Evolutionary conservation across 805 yeast species (phyloP).

Genomic region (Saccharomycopsis sp.): DNA sequence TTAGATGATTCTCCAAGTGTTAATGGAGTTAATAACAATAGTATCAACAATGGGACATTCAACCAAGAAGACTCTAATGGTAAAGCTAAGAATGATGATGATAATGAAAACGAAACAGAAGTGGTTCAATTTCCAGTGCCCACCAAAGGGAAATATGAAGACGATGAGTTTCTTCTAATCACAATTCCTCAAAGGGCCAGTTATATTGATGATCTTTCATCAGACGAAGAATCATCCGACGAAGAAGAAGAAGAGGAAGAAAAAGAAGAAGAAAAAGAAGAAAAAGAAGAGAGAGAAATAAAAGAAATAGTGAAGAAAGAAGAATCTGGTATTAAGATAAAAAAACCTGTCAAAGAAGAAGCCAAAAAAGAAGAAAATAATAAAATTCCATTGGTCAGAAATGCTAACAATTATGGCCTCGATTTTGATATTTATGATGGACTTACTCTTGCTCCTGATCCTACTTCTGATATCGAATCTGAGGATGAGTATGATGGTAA

Average conservation of each 20-base stretch:
- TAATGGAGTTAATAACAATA: too few species aligned
- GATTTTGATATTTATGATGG: slow-evolving; percentile 21
- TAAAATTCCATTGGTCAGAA: background rate
- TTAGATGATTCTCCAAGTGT: slow-evolving; percentile 7
- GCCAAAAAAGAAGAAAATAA: background rate
- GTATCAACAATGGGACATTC: slow-evolving; percentile 16
- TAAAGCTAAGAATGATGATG: slow-evolving; percentile 19
- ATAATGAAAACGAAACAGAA: slow-evolving; percentile 3
- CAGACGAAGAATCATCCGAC: slow-evolving; percentile 2
- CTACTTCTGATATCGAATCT: slow-evolving; percentile 15
- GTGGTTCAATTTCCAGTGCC: slow-evolving; percentile 11
- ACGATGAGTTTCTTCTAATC: slow-evolving; percentile 15
- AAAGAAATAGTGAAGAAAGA: slow-evolving; percentile 20
- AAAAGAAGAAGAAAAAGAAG: slow-evolving; percentile 2
- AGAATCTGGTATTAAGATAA: slow-evolving; percentile 15
- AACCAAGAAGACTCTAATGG: slow-evolving; percentile 19
- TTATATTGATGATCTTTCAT: slow-evolving; percentile 5
- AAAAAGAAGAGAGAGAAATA: background rate
- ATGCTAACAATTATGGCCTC: slow-evolving; percentile 15
- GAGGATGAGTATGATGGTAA: slow-evolving; percentile 20
- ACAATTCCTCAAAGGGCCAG: slow-evolving; percentile 9
- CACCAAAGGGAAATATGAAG: slow-evolving; percentile 10
- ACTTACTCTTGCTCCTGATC: slow-evolving; percentile 11
- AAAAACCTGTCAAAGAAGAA: slow-evolving; percentile 10
- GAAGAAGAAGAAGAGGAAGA: slow-evolving; percentile 5